A percentile compares a stretch with the other conserved stretches of the same genome.
These are phyloP conservation scores for Spatholobus suberectus DNA, from an alignment of 306 rosid genomes.

Conservation along the genomic window DNA sequence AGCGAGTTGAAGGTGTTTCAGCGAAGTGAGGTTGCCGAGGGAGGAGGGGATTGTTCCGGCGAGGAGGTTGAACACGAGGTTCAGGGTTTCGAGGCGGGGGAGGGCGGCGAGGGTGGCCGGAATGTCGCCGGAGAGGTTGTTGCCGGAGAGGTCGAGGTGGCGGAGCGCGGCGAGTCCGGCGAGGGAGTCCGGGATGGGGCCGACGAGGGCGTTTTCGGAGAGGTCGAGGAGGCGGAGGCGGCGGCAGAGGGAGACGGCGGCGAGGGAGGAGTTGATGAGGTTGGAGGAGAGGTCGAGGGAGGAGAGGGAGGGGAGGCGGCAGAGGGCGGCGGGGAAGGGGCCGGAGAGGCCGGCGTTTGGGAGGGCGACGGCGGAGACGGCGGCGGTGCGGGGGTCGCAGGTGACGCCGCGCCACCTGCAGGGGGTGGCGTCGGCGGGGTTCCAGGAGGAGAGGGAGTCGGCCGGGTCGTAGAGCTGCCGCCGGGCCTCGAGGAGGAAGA, in stretches of 20 bases:
- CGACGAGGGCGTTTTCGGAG: conserved; percentile 54
- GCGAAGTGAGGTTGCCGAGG: conserved; percentile 52
- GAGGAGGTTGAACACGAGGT: conserved; percentile 47
- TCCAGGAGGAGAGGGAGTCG: conserved; percentile 57
- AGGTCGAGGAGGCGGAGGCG: conserved; percentile 53
- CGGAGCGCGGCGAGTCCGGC: conserved; percentile 48
- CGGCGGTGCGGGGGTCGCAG: conserved; percentile 39
- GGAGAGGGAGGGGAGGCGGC: conserved; percentile 65
- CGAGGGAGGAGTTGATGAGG: conserved; percentile 42
- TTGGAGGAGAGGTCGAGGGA: conserved; percentile 47
- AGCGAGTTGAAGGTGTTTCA: conserved; percentile 56
- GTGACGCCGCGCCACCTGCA: conserved; percentile 66
- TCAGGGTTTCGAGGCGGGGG: conserved; percentile 48
- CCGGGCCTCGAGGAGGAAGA: conserved; percentile 53
- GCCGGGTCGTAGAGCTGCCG: conserved; percentile 54
- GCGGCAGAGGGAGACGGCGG: conserved; percentile 43
- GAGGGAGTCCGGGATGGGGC: conserved; percentile 54
- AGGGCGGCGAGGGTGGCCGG: conserved; percentile 56
- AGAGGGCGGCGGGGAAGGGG: conserved; percentile 54
- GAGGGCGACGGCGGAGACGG: conserved; percentile 55
- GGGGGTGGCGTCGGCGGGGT: conserved; percentile 47
- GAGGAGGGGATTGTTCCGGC: conserved; percentile 50
- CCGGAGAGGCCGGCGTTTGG: conserved; percentile 41
- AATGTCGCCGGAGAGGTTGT: conserved; percentile 63
- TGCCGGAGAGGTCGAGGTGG: conserved; percentile 55